Conservation (phyloP, 1,284 basidiomycete species). For the Pseudozyma sp. region DNA sequence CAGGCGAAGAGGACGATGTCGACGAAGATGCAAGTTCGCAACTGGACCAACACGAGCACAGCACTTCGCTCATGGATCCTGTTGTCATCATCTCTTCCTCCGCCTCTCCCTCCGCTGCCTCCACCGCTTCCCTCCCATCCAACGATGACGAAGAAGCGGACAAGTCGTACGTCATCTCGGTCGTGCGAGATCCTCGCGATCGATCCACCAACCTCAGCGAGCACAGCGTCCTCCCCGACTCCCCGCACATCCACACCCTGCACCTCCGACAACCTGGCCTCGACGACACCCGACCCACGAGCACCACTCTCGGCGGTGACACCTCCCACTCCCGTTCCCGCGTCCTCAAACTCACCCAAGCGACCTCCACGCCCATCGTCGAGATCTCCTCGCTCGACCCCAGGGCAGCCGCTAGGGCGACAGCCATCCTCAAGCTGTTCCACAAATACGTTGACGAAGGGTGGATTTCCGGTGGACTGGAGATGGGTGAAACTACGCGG, state of each 20-base stretch:
- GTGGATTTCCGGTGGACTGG: constrained; percentile 29
- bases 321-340: constrained; percentile 48
- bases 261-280: constrained; percentile 29
- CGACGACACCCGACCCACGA: not conserved
- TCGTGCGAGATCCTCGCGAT: constrained; percentile 34
- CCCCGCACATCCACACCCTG: constrained; percentile 40
- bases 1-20: constrained; percentile 1
- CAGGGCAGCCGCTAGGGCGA: constrained; percentile 56
- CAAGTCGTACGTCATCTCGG: constrained; percentile 15
- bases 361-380: constrained; percentile 55
- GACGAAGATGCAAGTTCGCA: constrained; percentile 8
- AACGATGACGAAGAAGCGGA: constrained; percentile 1
- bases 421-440: constrained; percentile 62
- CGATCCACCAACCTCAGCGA: constrained; percentile 12
- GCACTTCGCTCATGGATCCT: constrained; percentile 5
- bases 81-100: constrained; percentile 15
- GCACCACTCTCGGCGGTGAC: constrained; percentile 10
- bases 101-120: constrained; percentile 7
- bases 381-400: constrained; percentile 61
- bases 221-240: constrained; percentile 20
- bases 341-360: constrained; percentile 51
- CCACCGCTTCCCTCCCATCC: not conserved
- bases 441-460: constrained; percentile 64
- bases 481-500: constrained; percentile 25
- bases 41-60: constrained; percentile 9